Percentiles rank a stretch among this genome's conserved stretches.
These are phyloP conservation scores for Geotrichum bryndzae DNA, from an alignment of 1,139 yeast genomes.

Conservation along the genomic window DNA sequence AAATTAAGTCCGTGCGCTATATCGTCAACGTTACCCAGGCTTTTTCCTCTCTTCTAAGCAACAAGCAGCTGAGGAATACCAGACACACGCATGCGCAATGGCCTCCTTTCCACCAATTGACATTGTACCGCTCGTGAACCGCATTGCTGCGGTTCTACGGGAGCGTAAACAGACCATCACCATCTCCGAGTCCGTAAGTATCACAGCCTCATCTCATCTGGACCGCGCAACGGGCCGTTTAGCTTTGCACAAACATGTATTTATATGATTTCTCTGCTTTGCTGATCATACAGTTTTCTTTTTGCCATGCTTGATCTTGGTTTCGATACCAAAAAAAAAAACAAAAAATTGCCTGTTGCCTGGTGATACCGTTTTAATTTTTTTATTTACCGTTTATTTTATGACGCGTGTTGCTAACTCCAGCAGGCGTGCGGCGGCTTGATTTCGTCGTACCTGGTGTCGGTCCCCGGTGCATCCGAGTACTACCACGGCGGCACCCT, in stretches of 20 bases:
- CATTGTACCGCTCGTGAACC: conserved; percentile 44
- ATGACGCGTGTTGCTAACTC: neutral
- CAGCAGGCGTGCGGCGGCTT: conserved; percentile 77
- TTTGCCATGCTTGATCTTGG: neutral
- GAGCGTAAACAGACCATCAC: conserved; percentile 59
- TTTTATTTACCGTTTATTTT: neutral
- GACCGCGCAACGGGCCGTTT: neutral
- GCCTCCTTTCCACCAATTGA: conserved; percentile 54
- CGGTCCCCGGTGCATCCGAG: conserved; percentile 78
- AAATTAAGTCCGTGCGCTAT: neutral
- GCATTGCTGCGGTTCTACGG: conserved; percentile 53
- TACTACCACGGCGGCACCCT: conserved; percentile 81
- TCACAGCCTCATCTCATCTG: too few species aligned
- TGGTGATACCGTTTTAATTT: neutral
- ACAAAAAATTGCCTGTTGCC: too few species aligned
- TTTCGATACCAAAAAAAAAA: neutral
- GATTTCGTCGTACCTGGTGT: conserved; percentile 68
- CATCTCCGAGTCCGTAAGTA: conserved; percentile 60
- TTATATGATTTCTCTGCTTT: neutral
- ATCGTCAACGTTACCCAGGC: neutral
- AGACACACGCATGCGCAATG: neutral
- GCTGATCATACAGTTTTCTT: neutral
- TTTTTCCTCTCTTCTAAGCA: neutral
- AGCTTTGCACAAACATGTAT: neutral
- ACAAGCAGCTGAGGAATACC: too few species aligned